Conservation (phyloP, 1,284 basidiomycete genomes). For the Amylostereum chailletii region DNA sequence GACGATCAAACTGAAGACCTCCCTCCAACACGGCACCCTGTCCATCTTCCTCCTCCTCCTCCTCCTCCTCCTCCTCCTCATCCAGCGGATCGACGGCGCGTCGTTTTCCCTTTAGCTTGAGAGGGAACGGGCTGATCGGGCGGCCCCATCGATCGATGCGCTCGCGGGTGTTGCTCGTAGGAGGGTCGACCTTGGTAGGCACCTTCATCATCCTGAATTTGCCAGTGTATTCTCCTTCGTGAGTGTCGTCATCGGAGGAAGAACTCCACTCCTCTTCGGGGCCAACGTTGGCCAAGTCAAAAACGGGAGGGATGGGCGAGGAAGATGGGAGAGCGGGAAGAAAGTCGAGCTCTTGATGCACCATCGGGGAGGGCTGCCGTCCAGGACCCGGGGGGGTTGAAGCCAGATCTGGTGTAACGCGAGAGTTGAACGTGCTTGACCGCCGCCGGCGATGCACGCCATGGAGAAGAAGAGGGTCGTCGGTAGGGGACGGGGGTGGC, state of each 20-base stretch:
- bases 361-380: neutral
- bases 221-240: conserved; percentile 57
- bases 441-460: conserved; percentile 23
- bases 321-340: neutral
- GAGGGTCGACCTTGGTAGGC: conserved; percentile 60
- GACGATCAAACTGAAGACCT: no score
- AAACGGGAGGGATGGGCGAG: neutral
- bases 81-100: conserved; percentile 8
- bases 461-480: conserved; percentile 60
- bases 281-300: neutral
- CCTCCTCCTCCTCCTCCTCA: conserved; percentile 6
- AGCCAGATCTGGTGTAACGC: conserved; percentile 7
- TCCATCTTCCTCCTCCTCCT: no score
- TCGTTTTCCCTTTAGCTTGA: neutral
- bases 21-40: no score
- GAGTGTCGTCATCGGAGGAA: conserved; percentile 16
- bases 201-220: conserved; percentile 43
- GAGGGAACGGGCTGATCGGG: conserved; percentile 50
- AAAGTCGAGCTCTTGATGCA: neutral
- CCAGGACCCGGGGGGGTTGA: conserved; percentile 5
- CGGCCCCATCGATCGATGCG: conserved; percentile 56
- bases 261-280: neutral
- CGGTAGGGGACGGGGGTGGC: conserved; percentile 58
- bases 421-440: conserved; percentile 5
- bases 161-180: conserved; percentile 41